These are phyloP conservation scores for Trichoderma hamatum DNA, from an alignment of 2,329 filamentous ascomycete species.

Conservation along the genomic window DNA sequence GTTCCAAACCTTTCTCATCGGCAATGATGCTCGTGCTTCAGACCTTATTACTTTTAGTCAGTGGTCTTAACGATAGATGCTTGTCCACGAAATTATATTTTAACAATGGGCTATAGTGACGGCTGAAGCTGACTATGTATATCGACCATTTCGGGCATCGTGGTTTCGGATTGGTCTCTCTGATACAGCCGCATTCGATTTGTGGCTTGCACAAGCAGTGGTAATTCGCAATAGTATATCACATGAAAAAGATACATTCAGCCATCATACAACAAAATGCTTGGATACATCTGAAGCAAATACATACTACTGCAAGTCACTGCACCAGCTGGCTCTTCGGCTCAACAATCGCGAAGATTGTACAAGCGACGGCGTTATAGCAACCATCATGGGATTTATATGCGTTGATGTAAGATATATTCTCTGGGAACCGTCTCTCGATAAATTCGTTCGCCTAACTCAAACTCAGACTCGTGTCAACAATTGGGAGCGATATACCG, in stretches of 20 bases:
- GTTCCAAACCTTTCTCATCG: neutral
- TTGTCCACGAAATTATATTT: neutral
- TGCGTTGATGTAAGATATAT: constrained; percentile 3
- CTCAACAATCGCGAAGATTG: constrained; percentile 6
- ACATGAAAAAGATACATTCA: neutral
- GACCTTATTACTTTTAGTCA: constrained; percentile 15
- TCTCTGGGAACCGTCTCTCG: fast-evolving
- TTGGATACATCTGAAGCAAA: neutral
- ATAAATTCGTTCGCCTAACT: neutral
- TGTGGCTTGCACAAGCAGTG: constrained; percentile 3
- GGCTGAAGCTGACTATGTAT: constrained; percentile 8
- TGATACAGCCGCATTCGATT: constrained; percentile 3
- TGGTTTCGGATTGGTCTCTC: constrained; percentile 12
- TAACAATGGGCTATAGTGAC: neutral
- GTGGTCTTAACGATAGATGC: fast-evolving
- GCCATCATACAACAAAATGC: neutral
- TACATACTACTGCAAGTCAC: neutral
- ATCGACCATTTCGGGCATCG: constrained; percentile 11
- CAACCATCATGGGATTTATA: constrained; percentile 17
- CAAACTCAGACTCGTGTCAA: neutral
- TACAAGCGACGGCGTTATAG: neutral
- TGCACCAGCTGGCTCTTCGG: neutral
- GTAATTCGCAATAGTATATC: neutral
- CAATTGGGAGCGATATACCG: neutral
- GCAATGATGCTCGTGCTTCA: neutral